Evolutionary conservation across 2,329 filamentous ascomycete species (phyloP).

Genomic region (Blastomyces percursus): DNA sequence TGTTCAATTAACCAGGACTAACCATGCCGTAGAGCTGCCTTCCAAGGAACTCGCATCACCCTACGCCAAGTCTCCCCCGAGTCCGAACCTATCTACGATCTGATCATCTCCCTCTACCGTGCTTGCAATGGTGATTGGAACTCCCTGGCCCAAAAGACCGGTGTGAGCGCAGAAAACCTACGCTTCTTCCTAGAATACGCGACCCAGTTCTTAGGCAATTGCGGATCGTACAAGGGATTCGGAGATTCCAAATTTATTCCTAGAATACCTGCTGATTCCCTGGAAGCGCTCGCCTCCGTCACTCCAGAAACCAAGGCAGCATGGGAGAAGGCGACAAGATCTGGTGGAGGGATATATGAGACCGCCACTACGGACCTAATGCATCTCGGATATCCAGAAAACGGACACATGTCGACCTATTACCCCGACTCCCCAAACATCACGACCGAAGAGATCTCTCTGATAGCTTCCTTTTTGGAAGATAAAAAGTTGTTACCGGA

Average conservation of each 20-base stretch:
- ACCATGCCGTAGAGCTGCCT: slow-evolving; percentile 50
- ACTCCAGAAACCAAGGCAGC: slow-evolving; percentile 49
- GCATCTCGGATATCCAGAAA: slow-evolving; percentile 64
- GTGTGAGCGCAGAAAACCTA: slow-evolving; percentile 53
- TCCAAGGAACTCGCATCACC: slow-evolving; percentile 66
- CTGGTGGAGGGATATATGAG: slow-evolving; percentile 58
- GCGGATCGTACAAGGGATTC: slow-evolving; percentile 78
- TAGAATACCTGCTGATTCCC: slow-evolving; percentile 51
- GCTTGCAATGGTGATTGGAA: slow-evolving; percentile 60
- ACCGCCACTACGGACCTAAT: slow-evolving; percentile 53
- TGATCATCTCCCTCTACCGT: slow-evolving; percentile 63
- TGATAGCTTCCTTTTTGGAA: slow-evolving; percentile 61
- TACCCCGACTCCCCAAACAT: slow-evolving; percentile 67
- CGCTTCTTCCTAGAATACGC: slow-evolving; percentile 65
- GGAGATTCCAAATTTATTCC: slow-evolving; percentile 78
- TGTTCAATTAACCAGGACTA: background rate
- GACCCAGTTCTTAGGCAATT: slow-evolving; percentile 67
- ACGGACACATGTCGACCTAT: slow-evolving; percentile 70
- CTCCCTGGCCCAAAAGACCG: slow-evolving; percentile 52
- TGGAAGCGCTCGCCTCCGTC: slow-evolving; percentile 54
- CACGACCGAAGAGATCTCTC: slow-evolving; percentile 62
- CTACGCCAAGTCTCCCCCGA: slow-evolving; percentile 72
- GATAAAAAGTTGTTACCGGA: slow-evolving; percentile 59
- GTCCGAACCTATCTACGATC: slow-evolving; percentile 68
- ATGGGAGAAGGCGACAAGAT: slow-evolving; percentile 52